Conservation (phyloP, 2,329 filamentous ascomycete species). For the Didymella exigua region DNA sequence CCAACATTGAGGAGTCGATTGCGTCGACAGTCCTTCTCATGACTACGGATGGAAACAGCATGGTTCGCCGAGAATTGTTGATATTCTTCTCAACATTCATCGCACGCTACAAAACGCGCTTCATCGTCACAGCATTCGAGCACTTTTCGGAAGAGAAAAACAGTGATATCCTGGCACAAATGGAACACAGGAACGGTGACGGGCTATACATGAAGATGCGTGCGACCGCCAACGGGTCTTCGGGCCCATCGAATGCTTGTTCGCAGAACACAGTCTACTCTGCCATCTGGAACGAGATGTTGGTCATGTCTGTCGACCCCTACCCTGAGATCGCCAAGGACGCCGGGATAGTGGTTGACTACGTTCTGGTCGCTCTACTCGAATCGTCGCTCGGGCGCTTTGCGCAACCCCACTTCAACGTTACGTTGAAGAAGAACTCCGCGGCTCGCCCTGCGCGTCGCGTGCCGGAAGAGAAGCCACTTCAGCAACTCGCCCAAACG, state of each 20-base stretch:
- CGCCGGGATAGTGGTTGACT: constrained; percentile 84
- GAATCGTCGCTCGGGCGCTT: constrained; percentile 75
- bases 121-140: constrained; percentile 89
- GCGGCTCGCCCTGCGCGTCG: constrained; percentile 54
- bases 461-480: constrained; percentile 35
- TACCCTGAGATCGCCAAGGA: constrained; percentile 91
- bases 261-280: constrained; percentile 91
- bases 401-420: constrained; percentile 74
- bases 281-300: constrained; percentile 89
- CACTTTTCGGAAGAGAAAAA: constrained; percentile 80
- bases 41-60: constrained; percentile 89
- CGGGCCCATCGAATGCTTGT: constrained; percentile 28
- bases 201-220: constrained; percentile 40
- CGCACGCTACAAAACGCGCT: constrained; percentile 87
- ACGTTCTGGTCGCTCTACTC: constrained; percentile 77
- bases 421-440: constrained; percentile 60
- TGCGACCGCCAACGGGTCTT: constrained; percentile 16
- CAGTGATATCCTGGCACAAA: constrained; percentile 17
- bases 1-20: constrained; percentile 86
- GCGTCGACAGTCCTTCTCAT: constrained; percentile 88
- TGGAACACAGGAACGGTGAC: constrained; percentile 36
- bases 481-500: constrained; percentile 53
- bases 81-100: constrained; percentile 95
- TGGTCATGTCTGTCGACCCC: constrained; percentile 90
- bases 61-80: constrained; percentile 90